Evolutionary conservation across 352 stramenopile genomes (phyloP).

Genomic region (Globisporangium nunn): DNA sequence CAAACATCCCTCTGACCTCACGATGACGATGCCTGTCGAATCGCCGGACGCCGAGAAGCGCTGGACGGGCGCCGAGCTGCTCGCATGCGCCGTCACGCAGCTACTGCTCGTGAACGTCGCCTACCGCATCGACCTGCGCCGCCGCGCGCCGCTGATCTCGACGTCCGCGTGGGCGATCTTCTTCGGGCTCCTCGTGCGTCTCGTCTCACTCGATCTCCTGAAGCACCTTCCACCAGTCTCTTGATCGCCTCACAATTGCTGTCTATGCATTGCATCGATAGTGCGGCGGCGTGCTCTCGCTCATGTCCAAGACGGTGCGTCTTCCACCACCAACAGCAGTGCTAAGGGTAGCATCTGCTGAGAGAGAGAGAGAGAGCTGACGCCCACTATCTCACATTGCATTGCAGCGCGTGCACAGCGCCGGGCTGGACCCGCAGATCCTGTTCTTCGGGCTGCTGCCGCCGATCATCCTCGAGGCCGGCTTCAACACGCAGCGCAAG

Average conservation of each 20-base stretch:
- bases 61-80: constrained; percentile 35
- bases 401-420: constrained; percentile 15
- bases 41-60: constrained; percentile 18
- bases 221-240: too few species aligned
- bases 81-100: constrained; percentile 38
- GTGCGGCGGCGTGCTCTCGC: constrained; percentile 24
- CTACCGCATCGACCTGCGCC: constrained; percentile 43
- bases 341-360: too few species aligned
- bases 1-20: too few species aligned
- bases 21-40: too few species aligned
- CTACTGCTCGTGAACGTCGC: constrained; percentile 45
- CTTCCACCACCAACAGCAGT: background rate
- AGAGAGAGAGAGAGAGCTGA: too few species aligned
- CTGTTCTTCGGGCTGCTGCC: constrained; percentile 55
- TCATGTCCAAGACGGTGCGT: constrained; percentile 16
- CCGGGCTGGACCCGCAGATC: constrained; percentile 36
- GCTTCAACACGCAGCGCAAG: constrained; percentile 58
- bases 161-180: constrained; percentile 49
- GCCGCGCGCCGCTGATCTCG: constrained; percentile 30
- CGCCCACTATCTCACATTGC: too few species aligned
- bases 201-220: too few species aligned
- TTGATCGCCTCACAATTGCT: background rate
- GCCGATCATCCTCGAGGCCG: constrained; percentile 60
- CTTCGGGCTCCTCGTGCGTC: constrained; percentile 33
- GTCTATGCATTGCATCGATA: background rate